Evolutionary conservation across 2,329 filamentous ascomycete species (phyloP).

Genomic region (Anisogramma anomala): DNA sequence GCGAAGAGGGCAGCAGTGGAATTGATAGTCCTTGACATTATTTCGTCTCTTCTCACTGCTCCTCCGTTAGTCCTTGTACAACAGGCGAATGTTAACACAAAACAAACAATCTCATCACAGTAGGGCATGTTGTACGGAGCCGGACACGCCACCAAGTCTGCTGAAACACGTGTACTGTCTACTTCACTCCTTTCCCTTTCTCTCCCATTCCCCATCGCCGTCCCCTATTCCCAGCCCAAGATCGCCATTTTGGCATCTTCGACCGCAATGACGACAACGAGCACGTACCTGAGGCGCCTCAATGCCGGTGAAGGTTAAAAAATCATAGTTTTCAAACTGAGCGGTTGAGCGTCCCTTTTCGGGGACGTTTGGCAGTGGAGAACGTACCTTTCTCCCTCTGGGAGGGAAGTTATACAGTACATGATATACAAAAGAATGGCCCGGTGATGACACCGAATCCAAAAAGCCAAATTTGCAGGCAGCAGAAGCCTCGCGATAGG

Average conservation of each 20-base stretch:
- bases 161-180: too few relatives aligned
- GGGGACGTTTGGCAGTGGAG: neutral
- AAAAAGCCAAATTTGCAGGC: slow-evolving; percentile 33
- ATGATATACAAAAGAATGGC: slow-evolving; percentile 15
- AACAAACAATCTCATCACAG: too few relatives aligned
- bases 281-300: slow-evolving; percentile 7
- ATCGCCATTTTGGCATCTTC: slow-evolving; percentile 2
- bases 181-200: too few relatives aligned
- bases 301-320: slow-evolving; percentile 17
- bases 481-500: slow-evolving; percentile 19
- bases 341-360: slow-evolving; percentile 15
- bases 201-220: neutral
- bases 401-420: neutral
- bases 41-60: too few relatives aligned
- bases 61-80: too few relatives aligned
- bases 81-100: too few relatives aligned
- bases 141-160: too few relatives aligned
- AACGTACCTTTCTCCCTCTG: neutral
- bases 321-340: slow-evolving; percentile 32
- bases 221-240: neutral
- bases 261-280: slow-evolving; percentile 19
- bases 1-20: too few relatives aligned
- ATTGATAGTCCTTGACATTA: too few relatives aligned
- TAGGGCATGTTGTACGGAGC: too few relatives aligned
- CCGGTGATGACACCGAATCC: slow-evolving; percentile 27